Base-by-base conservation (phyloP, 768 basidiomycete genomes). In the Pleurotus sapidus region DNA sequence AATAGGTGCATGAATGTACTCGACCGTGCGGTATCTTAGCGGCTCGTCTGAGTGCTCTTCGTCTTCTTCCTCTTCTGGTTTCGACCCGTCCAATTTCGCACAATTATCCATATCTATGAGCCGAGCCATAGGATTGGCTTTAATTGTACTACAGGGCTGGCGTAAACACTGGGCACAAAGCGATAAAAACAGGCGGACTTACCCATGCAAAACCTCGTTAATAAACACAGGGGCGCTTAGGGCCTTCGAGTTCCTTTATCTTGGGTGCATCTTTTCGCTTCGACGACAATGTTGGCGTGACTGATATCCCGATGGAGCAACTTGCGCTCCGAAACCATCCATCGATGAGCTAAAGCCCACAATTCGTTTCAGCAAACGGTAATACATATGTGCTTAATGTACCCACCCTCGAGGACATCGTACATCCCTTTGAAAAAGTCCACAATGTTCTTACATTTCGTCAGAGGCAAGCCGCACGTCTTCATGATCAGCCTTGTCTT, bases 231-330 rank as follows among this genome's bases (percentile, higher is more conserved):
- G 55, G 55, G 3, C 45, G 55, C 8, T 47, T 8, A 12, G 46
- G 27, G 30, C 39, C 45, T 23, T 49, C 3, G 49, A 30, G n/a
- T 23, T 4, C 1, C 27, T 23, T 18, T 20, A 30, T 17, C 9
- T 15, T 17, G 6, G 4, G 5, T 9, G 45, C 34, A 8, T 46
- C 11, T n/a, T 14, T 47, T 37, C 8, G 43, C 14, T 3, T 47
- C 30, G n/a, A 47, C 43, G 6, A 56, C 17, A 30, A 56, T 56
- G 20, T 56, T 56, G 23, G 14, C 46, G 25, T 30, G n/a, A 34
- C 55, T 56, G 23, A 56, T 56, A 25, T 56, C 55, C 17, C 55
- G 55, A 47, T 56, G 55, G 5, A 56, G 45, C n/a, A 56, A 14
- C 5, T 25, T 15, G 7, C 18, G 46, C 45, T 47, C 37, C 5